Evolutionary conservation across 305 asterid genomes (phyloP).

Genomic region (Fraxinus albicans): DNA sequence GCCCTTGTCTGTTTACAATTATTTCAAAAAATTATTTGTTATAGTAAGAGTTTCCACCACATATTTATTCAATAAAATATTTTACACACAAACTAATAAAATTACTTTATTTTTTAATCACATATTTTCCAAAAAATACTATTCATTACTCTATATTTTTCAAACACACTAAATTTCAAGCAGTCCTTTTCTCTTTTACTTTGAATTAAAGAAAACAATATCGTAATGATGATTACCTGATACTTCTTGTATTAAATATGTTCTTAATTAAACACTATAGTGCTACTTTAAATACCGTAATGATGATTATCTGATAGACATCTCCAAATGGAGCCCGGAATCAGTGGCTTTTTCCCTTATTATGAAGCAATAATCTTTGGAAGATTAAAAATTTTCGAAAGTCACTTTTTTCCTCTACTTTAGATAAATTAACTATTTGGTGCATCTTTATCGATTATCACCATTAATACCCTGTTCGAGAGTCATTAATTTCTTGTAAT

Average conservation of each 20-base stretch:
- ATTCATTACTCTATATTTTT: too few species aligned
- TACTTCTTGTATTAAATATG: too few species aligned
- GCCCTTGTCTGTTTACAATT: too few species aligned
- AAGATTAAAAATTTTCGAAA: slow-evolving; percentile 11
- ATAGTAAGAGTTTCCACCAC: too few species aligned
- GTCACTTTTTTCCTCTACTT: slow-evolving; percentile 23
- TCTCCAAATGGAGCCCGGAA: slow-evolving; percentile 37
- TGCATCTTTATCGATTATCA: background rate
- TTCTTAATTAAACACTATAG: background rate
- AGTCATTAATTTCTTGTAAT: too few species aligned
- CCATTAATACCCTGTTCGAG: background rate
- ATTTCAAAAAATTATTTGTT: too few species aligned
- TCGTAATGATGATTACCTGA: too few species aligned
- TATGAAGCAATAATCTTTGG: slow-evolving; percentile 33
- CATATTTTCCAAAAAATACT: too few species aligned
- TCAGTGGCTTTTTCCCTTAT: slow-evolving; percentile 47
- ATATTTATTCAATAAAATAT: too few species aligned
- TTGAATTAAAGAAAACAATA: background rate
- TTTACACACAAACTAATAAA: too few species aligned
- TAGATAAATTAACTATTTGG: slow-evolving; percentile 4
- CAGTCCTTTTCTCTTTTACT: background rate
- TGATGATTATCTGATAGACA: slow-evolving; percentile 30
- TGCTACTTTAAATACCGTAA: slow-evolving; percentile 12
- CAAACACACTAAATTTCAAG: too few species aligned
- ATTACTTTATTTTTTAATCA: too few species aligned